Conservation (phyloP, 129 eudicot genomes). For the Ambrosia artemisiifolia region DNA sequence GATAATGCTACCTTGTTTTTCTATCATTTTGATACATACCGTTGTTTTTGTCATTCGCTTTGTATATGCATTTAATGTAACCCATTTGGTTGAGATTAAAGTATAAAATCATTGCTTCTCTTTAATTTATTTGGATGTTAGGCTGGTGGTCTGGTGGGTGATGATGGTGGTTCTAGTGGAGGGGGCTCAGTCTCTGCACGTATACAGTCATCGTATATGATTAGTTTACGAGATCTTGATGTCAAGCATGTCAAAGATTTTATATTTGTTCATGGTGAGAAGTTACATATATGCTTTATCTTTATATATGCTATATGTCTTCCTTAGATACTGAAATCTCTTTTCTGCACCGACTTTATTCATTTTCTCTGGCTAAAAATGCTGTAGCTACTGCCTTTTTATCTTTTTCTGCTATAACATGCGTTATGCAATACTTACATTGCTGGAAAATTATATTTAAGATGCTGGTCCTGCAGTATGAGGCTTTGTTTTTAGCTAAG, state of each 20-base stretch:
- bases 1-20: neutral
- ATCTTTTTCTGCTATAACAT: neutral
- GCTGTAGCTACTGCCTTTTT: neutral
- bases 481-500: neutral
- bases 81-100: slow-evolving; percentile 3
- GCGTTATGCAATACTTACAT: neutral
- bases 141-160: slow-evolving; percentile 91
- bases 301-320: neutral
- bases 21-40: neutral
- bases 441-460: neutral
- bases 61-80: neutral
- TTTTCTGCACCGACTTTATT: neutral
- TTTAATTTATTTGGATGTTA: slow-evolving; percentile 38
- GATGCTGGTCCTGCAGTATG: slow-evolving; percentile 8
- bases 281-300: slow-evolving; percentile 2
- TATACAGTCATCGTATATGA: slow-evolving; percentile 72
- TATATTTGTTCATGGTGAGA: slow-evolving; percentile 81
- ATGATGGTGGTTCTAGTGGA: slow-evolving; percentile 56
- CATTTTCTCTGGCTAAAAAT: neutral
- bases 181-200: slow-evolving; percentile 80
- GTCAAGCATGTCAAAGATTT: slow-evolving; percentile 93
- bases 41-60: slow-evolving; percentile 12
- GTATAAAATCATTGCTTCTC: slow-evolving; percentile 8
- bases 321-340: neutral
- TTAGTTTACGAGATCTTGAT: slow-evolving; percentile 70